These are phyloP conservation scores for Diaporthe capsici DNA, from an alignment of 2,329 filamentous ascomycete genomes.

Conservation along the genomic window DNA sequence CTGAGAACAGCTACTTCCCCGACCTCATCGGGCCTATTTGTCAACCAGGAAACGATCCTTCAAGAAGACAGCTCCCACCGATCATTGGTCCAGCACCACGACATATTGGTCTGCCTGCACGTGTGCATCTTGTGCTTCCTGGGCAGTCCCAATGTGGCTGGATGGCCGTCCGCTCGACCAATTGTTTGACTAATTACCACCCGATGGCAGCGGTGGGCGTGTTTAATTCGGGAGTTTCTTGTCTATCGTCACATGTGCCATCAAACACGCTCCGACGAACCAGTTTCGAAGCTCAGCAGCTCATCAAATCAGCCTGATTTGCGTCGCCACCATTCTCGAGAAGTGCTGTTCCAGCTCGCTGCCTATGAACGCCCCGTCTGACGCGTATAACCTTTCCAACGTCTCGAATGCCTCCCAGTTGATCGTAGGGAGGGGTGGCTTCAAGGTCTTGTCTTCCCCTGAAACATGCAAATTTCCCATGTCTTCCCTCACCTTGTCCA, in stretches of 20 bases:
- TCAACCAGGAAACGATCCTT: background rate
- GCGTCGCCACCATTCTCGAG: background rate
- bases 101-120: background rate
- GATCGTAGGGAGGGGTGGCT: background rate
- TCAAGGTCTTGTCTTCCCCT: background rate
- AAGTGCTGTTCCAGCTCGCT: background rate
- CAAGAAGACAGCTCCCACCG: background rate
- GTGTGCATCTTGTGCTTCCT: background rate
- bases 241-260: background rate
- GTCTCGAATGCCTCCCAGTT: background rate
- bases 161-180: background rate
- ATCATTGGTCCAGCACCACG: background rate
- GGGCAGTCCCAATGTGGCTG: background rate
- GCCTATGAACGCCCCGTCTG: background rate
- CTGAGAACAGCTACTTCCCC: background rate
- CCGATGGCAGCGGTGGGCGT: background rate
- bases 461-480: background rate
- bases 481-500: background rate
- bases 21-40: background rate
- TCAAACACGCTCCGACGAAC: background rate
- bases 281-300: background rate
- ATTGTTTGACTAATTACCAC: background rate
- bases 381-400: background rate
- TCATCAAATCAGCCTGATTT: background rate
- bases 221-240: background rate